phyloP scores from a whole-genome alignment of 495 filamentous ascomycete species.

The Jackrogersella multiformis region DNA sequence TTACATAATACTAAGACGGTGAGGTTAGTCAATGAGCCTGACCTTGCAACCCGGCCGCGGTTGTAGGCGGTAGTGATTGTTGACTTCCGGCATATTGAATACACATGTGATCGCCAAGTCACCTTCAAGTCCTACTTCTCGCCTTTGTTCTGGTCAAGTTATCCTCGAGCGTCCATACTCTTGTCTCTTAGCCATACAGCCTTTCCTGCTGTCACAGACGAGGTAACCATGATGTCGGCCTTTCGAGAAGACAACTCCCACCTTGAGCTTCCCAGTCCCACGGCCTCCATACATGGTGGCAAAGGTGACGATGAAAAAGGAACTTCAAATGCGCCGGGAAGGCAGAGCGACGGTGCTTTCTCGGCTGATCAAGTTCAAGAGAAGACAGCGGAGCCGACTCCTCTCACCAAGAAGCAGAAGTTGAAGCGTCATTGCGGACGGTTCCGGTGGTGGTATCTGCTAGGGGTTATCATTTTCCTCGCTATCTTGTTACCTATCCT shows the following conservation, averaged over 20 bases:
- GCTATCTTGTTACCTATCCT: constrained; percentile 56
- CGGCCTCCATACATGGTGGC: constrained; percentile 39
- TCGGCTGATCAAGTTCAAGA: constrained; percentile 42
- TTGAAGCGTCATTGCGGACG: constrained; percentile 48
- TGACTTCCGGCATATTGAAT: constrained; percentile 7
- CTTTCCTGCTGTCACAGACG: constrained; percentile 22
- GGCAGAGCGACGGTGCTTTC: constrained; percentile 32
- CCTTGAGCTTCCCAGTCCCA: constrained; percentile 33
- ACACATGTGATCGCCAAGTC: constrained; percentile 13
- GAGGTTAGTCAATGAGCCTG: background rate
- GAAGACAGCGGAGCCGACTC: constrained; percentile 34
- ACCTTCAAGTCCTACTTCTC: constrained; percentile 22
- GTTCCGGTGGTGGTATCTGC: constrained; percentile 57
- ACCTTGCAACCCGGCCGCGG: background rate
- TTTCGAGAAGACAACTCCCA: constrained; percentile 43
- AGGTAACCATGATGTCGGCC: constrained; percentile 42
- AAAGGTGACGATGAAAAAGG: constrained; percentile 30
- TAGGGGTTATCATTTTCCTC: constrained; percentile 51
- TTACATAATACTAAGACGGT: too few relatives aligned
- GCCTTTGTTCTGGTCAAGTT: constrained; percentile 11
- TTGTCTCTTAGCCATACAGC: constrained; percentile 18
- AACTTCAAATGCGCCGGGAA: constrained; percentile 26
- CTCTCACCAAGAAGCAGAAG: constrained; percentile 46
- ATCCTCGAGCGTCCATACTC: constrained; percentile 5
- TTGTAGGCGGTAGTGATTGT: constrained; percentile 2